These are phyloP conservation scores for Colletotrichum magnum DNA, from an alignment of 2,329 filamentous ascomycete species.

Conservation along the genomic window DNA sequence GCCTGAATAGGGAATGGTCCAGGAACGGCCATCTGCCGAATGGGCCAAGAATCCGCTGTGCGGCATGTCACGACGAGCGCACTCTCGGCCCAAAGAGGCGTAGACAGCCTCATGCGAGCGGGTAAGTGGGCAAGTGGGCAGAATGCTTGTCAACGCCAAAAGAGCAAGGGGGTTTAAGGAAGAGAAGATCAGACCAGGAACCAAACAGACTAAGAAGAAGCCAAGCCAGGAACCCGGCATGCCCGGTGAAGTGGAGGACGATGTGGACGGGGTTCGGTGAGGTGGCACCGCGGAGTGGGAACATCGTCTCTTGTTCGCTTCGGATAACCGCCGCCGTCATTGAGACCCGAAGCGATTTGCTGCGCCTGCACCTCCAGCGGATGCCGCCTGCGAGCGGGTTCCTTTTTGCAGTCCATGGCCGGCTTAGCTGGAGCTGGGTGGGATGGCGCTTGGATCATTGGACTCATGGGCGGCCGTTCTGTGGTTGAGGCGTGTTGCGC, in stretches of 20 bases:
- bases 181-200: conserved; percentile 35
- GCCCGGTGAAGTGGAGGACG: conserved; percentile 27
- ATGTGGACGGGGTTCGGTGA: conserved; percentile 3
- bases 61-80: conserved; percentile 8
- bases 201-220: conserved; percentile 9
- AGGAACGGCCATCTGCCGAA: conserved; percentile 36
- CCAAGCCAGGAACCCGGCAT: conserved; percentile 28
- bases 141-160: conserved; percentile 17
- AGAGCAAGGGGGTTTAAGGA: conserved; percentile 1
- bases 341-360: conserved; percentile 4
- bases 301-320: conserved; percentile 20
- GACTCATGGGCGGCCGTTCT: background rate
- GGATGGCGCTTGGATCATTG: conserved; percentile 7
- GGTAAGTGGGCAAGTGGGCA: conserved; percentile 8
- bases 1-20: conserved; percentile 21
- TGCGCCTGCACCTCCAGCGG: background rate
- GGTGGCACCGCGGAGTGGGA: conserved; percentile 2
- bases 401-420: background rate
- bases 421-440: conserved; percentile 8
- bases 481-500: background rate
- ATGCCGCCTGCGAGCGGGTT: background rate
- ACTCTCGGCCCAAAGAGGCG: conserved; percentile 1
- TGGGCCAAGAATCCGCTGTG: conserved; percentile 5
- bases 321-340: conserved; percentile 6
- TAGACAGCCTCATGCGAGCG: conserved; percentile 14